These are phyloP conservation scores for Stemphylium beticola DNA, from an alignment of 2,329 filamentous ascomycete genomes.

Conservation along the genomic window DNA sequence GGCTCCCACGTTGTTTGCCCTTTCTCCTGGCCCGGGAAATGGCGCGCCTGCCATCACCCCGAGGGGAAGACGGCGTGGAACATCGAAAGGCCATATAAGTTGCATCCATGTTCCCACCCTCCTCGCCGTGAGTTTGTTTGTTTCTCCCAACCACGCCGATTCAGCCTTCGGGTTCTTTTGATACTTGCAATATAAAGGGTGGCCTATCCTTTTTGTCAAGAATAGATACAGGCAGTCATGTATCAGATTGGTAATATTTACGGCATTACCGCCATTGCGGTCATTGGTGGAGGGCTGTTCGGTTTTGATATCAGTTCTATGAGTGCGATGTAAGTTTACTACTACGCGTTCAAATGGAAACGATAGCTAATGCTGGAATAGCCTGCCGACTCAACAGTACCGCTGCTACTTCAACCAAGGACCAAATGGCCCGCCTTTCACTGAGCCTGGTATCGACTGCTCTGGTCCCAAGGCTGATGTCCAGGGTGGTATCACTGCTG, in stretches of 20 bases:
- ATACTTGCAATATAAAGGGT: neutral
- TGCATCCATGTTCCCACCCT: constrained; percentile 5
- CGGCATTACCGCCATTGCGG: constrained; percentile 63
- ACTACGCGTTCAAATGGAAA: no score
- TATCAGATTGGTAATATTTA: constrained; percentile 63
- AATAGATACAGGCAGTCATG: constrained; percentile 23
- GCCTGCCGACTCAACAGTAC: constrained; percentile 71
- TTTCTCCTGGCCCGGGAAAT: constrained; percentile 6
- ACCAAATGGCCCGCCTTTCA: constrained; percentile 40
- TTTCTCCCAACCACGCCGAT: constrained; percentile 3
- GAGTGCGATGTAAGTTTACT: constrained; percentile 55
- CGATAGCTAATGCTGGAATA: constrained; percentile 44
- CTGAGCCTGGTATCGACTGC: constrained; percentile 52
- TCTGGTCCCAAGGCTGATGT: constrained; percentile 59
- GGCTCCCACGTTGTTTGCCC: constrained; percentile 19
- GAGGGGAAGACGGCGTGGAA: neutral
- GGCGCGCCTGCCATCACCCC: constrained; percentile 9
- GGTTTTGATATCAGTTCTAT: constrained; percentile 82
- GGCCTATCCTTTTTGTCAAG: neutral
- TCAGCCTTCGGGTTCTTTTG: constrained; percentile 7
- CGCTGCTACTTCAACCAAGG: constrained; percentile 73
- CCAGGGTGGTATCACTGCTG: constrained; percentile 65
- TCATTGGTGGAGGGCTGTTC: constrained; percentile 72
- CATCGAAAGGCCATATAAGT: constrained; percentile 19
- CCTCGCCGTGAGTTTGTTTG: no score